Conservation (phyloP, 495 filamentous ascomycete genomes). For the Pyrenula aspistea region DNA sequence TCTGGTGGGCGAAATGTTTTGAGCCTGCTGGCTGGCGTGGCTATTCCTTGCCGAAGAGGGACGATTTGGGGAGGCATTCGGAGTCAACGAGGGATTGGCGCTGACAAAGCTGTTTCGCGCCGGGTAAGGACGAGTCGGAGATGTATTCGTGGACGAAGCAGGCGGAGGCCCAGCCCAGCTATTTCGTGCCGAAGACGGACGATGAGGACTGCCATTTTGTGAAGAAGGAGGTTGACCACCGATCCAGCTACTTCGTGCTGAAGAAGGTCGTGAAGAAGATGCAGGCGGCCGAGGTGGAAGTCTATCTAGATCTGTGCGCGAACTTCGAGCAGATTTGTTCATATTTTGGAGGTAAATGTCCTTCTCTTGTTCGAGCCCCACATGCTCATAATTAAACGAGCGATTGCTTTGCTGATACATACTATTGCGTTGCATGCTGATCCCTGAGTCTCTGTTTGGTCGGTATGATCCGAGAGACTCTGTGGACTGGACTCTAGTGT, state of each 20-base stretch:
- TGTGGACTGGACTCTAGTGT: slow-evolving; percentile 53
- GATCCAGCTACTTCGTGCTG: not conserved
- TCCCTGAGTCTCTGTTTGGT: not conserved
- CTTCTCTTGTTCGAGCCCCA: not conserved
- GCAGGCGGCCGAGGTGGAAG: not conserved
- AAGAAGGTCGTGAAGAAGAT: not conserved
- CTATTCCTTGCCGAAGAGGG: not conserved
- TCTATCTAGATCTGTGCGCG: not conserved
- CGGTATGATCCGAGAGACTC: not conserved
- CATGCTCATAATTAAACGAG: slow-evolving; percentile 3
- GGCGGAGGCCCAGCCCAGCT: not conserved
- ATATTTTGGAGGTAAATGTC: not conserved
- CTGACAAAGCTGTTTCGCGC: not conserved
- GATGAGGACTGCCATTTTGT: not conserved
- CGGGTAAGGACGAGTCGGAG: not conserved
- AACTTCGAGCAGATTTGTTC: not conserved
- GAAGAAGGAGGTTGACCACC: not conserved
- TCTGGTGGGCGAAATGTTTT: not conserved
- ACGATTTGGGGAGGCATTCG: not conserved
- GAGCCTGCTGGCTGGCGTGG: not conserved
- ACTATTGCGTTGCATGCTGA: slow-evolving; percentile 12
- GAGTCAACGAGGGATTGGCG: not conserved
- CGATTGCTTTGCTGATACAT: slow-evolving; percentile 12
- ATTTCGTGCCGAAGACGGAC: not conserved
- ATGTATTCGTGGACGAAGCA: not conserved